Percentiles rank a stretch among this genome's conserved stretches.
phyloP scores from a whole-genome alignment of 306 rosid species.

The Cicer pinnatifidum region DNA sequence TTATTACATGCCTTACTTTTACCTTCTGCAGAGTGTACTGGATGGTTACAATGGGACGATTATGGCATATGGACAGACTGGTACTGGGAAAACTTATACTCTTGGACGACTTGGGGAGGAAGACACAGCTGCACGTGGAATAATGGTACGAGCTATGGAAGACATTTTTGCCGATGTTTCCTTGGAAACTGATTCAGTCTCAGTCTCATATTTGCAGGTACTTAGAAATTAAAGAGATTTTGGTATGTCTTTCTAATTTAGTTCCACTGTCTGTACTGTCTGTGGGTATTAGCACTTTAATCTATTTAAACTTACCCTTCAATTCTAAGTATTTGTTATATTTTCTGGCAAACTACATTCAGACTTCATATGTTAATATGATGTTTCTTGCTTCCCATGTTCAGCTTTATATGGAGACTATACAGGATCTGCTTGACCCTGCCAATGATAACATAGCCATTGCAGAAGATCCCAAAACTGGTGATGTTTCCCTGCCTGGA shows the following conservation, averaged over 20 bases:
- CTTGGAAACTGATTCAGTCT: constrained; percentile 73
- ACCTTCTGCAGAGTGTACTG: constrained; percentile 76
- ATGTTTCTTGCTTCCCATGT: constrained; percentile 44
- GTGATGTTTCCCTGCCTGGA: constrained; percentile 96
- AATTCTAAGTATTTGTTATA: constrained; percentile 22
- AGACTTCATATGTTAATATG: constrained; percentile 26
- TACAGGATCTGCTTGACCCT: constrained; percentile 95
- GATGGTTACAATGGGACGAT: constrained; percentile 97
- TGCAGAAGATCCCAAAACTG: constrained; percentile 93
- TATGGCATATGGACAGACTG: constrained; percentile 99
- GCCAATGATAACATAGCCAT: constrained; percentile 88
- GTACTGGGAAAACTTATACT: constrained; percentile 97
- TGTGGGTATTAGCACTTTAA: not conserved
- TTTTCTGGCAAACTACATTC: constrained; percentile 33
- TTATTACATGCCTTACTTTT: constrained; percentile 43
- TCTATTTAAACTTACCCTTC: constrained; percentile 15
- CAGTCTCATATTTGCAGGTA: constrained; percentile 95
- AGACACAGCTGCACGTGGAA: constrained; percentile 98
- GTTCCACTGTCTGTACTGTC: constrained; percentile 23
- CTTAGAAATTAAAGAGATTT: constrained; percentile 35
- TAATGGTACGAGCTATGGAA: constrained; percentile 99
- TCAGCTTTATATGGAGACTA: constrained; percentile 98
- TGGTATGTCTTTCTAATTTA: constrained; percentile 12
- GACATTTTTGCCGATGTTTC: constrained; percentile 85
- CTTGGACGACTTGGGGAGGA: constrained; percentile 98